Percentiles rank a stretch among this genome's conserved stretches.
These are phyloP conservation scores for Edaphochlamys debaryana DNA, from an alignment of 139 green algal species.

Conservation along the genomic window DNA sequence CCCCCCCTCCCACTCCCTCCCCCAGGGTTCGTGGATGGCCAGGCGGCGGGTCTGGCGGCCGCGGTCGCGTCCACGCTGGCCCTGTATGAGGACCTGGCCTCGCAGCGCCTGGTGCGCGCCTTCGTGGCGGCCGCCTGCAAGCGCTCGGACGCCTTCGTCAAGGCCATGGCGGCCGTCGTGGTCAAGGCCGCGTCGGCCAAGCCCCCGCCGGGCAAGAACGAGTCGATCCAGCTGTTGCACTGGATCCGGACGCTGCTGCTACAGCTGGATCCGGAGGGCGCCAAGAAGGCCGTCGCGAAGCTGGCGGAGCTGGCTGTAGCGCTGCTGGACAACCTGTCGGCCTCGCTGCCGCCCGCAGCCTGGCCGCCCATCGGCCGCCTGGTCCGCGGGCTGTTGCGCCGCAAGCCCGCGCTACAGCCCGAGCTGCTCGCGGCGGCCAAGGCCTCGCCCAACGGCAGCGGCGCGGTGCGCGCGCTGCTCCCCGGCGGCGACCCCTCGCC, in stretches of 20 bases:
- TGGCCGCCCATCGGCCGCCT: slow-evolving; percentile 6
- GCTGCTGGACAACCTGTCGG: slow-evolving; percentile 29
- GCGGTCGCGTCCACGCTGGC: slow-evolving; percentile 47
- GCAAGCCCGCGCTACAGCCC: slow-evolving; percentile 35
- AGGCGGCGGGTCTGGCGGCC: slow-evolving; percentile 55
- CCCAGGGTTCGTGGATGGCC: slow-evolving; percentile 67
- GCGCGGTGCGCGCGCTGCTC: slow-evolving; percentile 48
- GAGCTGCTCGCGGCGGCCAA: slow-evolving; percentile 52
- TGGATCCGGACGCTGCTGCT: slow-evolving; percentile 65
- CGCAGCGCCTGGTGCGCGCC: slow-evolving; percentile 48
- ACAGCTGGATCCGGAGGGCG: slow-evolving; percentile 52
- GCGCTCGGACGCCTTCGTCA: slow-evolving; percentile 61
- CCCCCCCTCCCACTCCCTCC: background rate
- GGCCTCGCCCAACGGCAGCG: slow-evolving; percentile 37
- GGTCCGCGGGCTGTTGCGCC: slow-evolving; percentile 34
- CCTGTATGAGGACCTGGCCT: slow-evolving; percentile 17
- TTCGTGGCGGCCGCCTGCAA: slow-evolving; percentile 43
- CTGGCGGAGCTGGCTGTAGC: slow-evolving; percentile 70
- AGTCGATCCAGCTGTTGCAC: slow-evolving; percentile 55
- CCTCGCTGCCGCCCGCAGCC: background rate
- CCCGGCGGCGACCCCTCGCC: background rate
- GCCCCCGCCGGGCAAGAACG: slow-evolving; percentile 28
- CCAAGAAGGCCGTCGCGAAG: slow-evolving; percentile 76
- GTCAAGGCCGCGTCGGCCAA: slow-evolving; percentile 52
- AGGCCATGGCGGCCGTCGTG: slow-evolving; percentile 58